Base-by-base conservation (phyloP, 2,329 filamentous ascomycete species). In the Pseudonectria foliicola region DNA sequence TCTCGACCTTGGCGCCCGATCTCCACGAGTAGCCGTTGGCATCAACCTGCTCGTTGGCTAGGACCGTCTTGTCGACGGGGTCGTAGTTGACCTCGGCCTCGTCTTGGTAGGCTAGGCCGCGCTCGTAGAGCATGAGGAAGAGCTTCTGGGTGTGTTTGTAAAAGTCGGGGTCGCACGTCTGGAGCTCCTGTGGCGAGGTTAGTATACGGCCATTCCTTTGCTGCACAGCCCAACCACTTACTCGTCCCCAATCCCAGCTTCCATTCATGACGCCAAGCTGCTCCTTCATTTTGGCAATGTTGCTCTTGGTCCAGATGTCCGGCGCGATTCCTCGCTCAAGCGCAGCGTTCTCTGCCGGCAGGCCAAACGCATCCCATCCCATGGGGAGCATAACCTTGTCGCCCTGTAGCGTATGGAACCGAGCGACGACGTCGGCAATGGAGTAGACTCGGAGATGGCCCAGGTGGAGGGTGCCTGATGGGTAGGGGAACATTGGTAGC, bases 31-130 rank as follows among this genome's bases (percentile, higher is more conserved):
- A 77, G 23, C 88, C 88, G 53, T 86, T 82, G 32, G 82, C 73
- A 55, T 93, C 85, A n/a, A 94, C 86, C 62, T 95, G 88, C 60
- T 95, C 88, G 56, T 95, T 95, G 10, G 88, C 88, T 39, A 95
- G 68, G 12, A 95, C 88, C 0, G 88, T 95, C 56, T 84, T 81
- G 56, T 95, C 88, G 18, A 94, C 73, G 2, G 88, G 88, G 48
- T 94, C 88, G 64, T 85, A 95, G 60, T 95, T 95, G 49, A 94
- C 88, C 43, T 88, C 64, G 13, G 86, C 85, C 49, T 92, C 81
- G 24, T 78, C 79, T 55, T 88, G 87, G 58, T 92, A 92, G 34
- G 86, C 88, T 13, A 94, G 68, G 1, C 83, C 84, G 39, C 75
- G 73, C 45, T 83, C 67, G 55, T 83, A 73, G 5, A 95, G 70